Evolutionary conservation across 805 yeast species (phyloP), one percentile per base, ranked within the genome.

Genomic region (Saccharomycopsis selenospora): DNA sequence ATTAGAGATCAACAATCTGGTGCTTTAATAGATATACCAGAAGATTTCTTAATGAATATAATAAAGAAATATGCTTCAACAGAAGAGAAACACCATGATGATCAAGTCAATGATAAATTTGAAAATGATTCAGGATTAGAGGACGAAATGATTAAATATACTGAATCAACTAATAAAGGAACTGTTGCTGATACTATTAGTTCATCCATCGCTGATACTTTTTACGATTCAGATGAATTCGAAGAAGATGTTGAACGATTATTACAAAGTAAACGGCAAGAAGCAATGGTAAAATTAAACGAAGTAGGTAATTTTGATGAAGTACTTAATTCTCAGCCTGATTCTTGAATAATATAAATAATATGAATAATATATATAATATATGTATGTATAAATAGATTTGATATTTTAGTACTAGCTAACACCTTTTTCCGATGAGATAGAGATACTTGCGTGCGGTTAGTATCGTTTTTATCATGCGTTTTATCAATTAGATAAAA

Each of bases 161-260:
- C 38, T 5, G 38, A 33, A 14, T 33, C 38, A 14, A 33, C 38
- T 33, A 33, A 20, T 10, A 33, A 33, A 33, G 38, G 17, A 33
- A 33, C 20, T 20, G n/a, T 20, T 17, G n/a, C 17, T 14, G 18
- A 6, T 14, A 10, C 38, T 14, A 14, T 20, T 6, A 17, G 5
- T 14, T 33, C 38, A 14, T 33, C 38, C 4, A 33, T 33, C 17
- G 38, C 38, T 5, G 38, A 33, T 10, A 33, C 38, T 20, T 33
- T 33, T 33, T 33, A 33, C 17, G 38, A 33, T 33, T 33, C 38
- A 14, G 38, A 33, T 33, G 38, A 33, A 33, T 33, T 33, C 17
- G 38, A 33, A 33, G 8, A 33, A 10, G 38, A 33, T 33, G 7
- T 33, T 5, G 38, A 33, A 10, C 10, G 38, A 33, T 33, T 33